Evolutionary conservation across 169 alveolate genomes (phyloP), one percentile per base, ranked within the genome.

Genomic region (Cystoisospora suis): DNA sequence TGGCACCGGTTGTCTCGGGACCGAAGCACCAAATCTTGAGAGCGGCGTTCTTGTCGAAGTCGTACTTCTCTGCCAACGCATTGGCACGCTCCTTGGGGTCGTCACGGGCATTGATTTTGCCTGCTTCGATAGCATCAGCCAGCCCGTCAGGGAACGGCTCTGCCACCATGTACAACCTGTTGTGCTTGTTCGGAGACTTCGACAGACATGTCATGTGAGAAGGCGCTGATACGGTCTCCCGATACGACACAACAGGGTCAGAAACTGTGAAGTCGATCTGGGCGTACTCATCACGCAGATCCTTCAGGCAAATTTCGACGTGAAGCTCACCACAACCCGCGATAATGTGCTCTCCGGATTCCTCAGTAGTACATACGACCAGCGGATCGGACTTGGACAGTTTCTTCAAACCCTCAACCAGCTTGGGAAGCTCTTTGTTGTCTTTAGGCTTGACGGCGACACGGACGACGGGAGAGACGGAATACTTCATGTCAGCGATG

Each of bases 241-340:
- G 97, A 97, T 98, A 99, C 46, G 99, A 97, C 89, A 99, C 99
- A 93, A 98, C 99, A 20, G 99, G 99, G 95, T 98, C 99, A 3
- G 99, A 97, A 86, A 98, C 98, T 75, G 96, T 98, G 95, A 99
- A 98, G 95, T 99, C 99, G 87, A 98, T 97, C 95, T 97, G 99
- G 75, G 99, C 99, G 94, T 98, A 98, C 94, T 99, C 99, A 75
- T 99, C 99, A 96, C 96, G 97, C 86, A 98, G 95, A 94, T 98
- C 99, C 96, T 99, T 98, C 90, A 99, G 95, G 95, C 99, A 98
- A 87, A 98, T 98, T 96, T 99, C 99, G 81, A 99, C 98, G 96
- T 98, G 99, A 89, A 98, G 96, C 95, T 99, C 99, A 47, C 99
- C 99, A 95, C 99, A 98, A 59, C 99, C 99, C 38, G 98, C 98